A percentile compares a stretch with the other conserved stretches of the same genome.
Evolutionary conservation across 2,329 filamentous ascomycete genomes (phyloP).

Genomic region (Sclerotiophoma versabilis): DNA sequence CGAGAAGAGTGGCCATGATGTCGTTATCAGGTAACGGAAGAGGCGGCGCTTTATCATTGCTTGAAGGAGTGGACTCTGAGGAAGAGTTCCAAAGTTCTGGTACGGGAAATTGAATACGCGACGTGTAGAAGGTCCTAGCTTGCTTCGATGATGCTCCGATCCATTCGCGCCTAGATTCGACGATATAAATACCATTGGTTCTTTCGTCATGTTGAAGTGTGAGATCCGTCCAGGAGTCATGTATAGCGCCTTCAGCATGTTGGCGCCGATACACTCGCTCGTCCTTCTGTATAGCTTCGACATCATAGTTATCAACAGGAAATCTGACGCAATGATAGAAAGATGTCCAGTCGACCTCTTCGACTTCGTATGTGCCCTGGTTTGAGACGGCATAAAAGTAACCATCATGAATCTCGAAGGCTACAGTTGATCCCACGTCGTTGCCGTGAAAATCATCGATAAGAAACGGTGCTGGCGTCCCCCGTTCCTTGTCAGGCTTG

Average conservation of each 20-base stretch:
- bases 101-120: conserved; percentile 56
- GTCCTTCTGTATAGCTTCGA: conserved; percentile 53
- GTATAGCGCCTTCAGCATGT: conserved; percentile 73
- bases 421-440: conserved; percentile 72
- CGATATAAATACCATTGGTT: conserved; percentile 65
- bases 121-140: conserved; percentile 71
- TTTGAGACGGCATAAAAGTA: conserved; percentile 76
- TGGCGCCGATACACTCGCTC: conserved; percentile 68
- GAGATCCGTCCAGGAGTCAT: conserved; percentile 76
- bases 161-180: conserved; percentile 77
- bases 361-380: conserved; percentile 66
- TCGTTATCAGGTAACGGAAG: conserved; percentile 40
- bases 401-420: conserved; percentile 72
- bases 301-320: conserved; percentile 58
- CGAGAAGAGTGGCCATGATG: conserved; percentile 31
- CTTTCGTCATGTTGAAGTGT: conserved; percentile 66
- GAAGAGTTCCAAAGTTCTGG: conserved; percentile 13
- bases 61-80: conserved; percentile 3
- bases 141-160: conserved; percentile 61
- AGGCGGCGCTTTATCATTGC: not conserved
- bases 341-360: conserved; percentile 71
- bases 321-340: conserved; percentile 74
- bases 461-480: conserved; percentile 47
- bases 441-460: conserved; percentile 67
- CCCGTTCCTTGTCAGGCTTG: not conserved